Conservation (phyloP, 495 filamentous ascomycete species). For the Talaromyces liani region DNA sequence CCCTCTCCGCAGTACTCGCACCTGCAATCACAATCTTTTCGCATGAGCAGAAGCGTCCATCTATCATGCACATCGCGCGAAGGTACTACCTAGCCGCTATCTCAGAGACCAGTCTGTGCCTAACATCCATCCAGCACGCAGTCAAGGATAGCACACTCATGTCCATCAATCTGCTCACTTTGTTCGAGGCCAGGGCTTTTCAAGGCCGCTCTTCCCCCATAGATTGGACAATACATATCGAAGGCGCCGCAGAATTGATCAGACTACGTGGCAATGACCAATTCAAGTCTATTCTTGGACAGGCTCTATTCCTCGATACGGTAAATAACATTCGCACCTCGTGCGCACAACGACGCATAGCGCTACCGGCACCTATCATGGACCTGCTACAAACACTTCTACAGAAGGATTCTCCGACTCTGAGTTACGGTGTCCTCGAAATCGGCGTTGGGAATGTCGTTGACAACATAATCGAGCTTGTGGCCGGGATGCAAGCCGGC, state of each 20-base stretch:
- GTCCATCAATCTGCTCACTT: background rate
- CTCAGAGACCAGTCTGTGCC: background rate
- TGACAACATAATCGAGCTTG: background rate
- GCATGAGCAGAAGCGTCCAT: background rate
- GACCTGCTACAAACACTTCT: background rate
- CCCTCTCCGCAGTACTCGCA: background rate
- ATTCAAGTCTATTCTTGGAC: background rate
- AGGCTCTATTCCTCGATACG: background rate
- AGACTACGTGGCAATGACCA: background rate
- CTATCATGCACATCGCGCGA: background rate
- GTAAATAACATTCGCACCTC: background rate
- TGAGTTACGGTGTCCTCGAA: background rate
- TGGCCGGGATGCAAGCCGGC: background rate
- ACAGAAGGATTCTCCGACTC: background rate
- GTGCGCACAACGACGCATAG: background rate
- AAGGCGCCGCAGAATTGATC: background rate
- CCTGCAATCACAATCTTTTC: slow-evolving; percentile 1
- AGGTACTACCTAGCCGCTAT: background rate
- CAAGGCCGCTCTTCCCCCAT: background rate
- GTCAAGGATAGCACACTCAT: background rate
- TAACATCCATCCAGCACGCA: background rate
- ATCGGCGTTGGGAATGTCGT: background rate
- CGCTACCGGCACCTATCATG: background rate
- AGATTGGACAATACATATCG: background rate
- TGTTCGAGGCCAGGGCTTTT: background rate